Percentiles rank a stretch among this genome's conserved stretches.
phyloP scores from a whole-genome alignment of 2,329 filamentous ascomycete genomes.

The Claviceps pazoutovae region DNA sequence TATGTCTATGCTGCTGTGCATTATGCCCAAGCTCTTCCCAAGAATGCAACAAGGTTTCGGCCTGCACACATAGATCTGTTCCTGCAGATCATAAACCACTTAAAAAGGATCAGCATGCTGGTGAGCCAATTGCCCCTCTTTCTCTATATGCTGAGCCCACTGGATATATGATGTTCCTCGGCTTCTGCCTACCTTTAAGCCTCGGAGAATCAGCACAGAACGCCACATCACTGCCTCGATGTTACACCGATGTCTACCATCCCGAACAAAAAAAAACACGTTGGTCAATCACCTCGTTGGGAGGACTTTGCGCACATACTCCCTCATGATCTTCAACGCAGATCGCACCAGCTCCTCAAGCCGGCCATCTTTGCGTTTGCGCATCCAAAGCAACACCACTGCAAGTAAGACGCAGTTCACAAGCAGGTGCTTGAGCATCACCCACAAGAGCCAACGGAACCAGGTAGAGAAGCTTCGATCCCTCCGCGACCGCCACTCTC shows the following conservation, averaged over 20 bases:
- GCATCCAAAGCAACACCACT: slow-evolving; percentile 57
- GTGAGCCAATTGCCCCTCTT: too few relatives aligned
- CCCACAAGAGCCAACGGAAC: slow-evolving; percentile 57
- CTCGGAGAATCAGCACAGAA: not conserved
- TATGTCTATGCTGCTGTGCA: not conserved
- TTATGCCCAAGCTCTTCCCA: not conserved
- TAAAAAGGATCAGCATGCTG: not conserved
- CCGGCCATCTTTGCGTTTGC: slow-evolving; percentile 54
- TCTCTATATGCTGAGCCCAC: not conserved
- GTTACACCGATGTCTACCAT: not conserved
- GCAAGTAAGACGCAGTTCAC: slow-evolving; percentile 55
- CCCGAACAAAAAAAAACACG: not conserved
- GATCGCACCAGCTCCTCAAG: slow-evolving; percentile 62
- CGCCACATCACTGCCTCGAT: not conserved
- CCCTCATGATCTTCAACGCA: slow-evolving; percentile 39
- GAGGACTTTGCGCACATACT: slow-evolving; percentile 45
- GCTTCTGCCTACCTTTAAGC: not conserved
- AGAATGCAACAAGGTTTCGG: not conserved
- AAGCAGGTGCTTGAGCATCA: slow-evolving; percentile 56
- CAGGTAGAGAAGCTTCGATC: slow-evolving; percentile 54
- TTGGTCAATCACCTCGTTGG: slow-evolving; percentile 33
- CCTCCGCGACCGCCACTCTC: slow-evolving; percentile 54
- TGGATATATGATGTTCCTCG: not conserved
- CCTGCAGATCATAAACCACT: not conserved
- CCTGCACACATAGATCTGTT: not conserved